Conservation (phyloP, 1,284 basidiomycete species). For the Ustilago trichophora region DNA sequence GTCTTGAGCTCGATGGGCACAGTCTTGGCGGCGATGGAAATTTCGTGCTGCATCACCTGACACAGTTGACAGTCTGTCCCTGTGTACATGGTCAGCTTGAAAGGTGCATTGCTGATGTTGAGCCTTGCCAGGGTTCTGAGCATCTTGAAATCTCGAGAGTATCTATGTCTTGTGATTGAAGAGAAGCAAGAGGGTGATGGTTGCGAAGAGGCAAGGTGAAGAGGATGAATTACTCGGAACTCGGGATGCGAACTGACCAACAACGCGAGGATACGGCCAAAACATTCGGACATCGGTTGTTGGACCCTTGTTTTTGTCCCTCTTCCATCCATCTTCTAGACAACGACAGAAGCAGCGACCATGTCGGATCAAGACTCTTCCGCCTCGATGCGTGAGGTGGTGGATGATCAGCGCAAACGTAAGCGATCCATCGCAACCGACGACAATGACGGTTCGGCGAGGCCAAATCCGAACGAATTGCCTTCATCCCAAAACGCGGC, state of each 20-base stretch:
- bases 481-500: background rate
- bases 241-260: background rate
- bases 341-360: too few relatives aligned
- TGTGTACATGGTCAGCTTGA: constrained; percentile 56
- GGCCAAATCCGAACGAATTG: too few relatives aligned
- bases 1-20: constrained; percentile 44
- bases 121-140: too few relatives aligned
- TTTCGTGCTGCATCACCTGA: constrained; percentile 52
- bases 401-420: constrained; percentile 10
- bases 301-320: constrained; percentile 16
- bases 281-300: too few relatives aligned
- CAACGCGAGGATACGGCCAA: too few relatives aligned
- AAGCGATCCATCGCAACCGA: constrained; percentile 6
- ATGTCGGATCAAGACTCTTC: too few relatives aligned
- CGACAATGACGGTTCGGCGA: background rate
- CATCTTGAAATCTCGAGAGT: too few relatives aligned
- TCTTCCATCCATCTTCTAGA: too few relatives aligned
- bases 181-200: background rate
- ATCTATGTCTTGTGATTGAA: too few relatives aligned
- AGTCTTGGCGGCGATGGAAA: constrained; percentile 18
- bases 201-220: too few relatives aligned
- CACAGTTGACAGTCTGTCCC: constrained; percentile 63
- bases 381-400: too few relatives aligned
- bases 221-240: constrained; percentile 1
- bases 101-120: background rate